These are phyloP conservation scores for Tephrocybe sp. DNA, from an alignment of 768 basidiomycete genomes.

Conservation along the genomic window DNA sequence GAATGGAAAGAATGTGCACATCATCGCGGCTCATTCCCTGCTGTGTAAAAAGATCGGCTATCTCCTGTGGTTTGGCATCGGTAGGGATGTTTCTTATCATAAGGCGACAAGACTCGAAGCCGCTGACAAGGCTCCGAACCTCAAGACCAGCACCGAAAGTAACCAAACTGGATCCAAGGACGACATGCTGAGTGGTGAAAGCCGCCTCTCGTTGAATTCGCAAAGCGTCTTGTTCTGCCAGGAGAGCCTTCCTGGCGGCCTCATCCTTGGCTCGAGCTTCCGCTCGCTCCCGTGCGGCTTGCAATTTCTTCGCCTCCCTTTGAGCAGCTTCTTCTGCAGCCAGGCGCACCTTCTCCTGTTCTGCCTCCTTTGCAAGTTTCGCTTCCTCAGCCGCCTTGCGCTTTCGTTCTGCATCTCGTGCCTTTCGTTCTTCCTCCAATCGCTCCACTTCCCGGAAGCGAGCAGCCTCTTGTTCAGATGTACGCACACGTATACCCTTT, in stretches of 20 bases:
- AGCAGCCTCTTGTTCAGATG: conserved; percentile 8
- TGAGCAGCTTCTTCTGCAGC: conserved; percentile 3
- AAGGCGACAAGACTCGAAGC: conserved; percentile 53
- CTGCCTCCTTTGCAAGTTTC: not conserved
- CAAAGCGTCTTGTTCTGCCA: conserved; percentile 10
- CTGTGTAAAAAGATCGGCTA: conserved; percentile 40
- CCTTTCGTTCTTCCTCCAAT: too few species aligned
- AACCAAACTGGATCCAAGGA: conserved; percentile 47
- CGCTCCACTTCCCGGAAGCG: conserved; percentile 20
- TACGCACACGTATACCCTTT: not conserved
- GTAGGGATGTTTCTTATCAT: conserved; percentile 45
- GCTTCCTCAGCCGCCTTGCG: not conserved
- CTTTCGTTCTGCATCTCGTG: not conserved
- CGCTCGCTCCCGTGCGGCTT: conserved; percentile 5
- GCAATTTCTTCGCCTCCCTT: conserved; percentile 1
- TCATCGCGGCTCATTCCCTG: conserved; percentile 38
- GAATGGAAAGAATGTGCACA: conserved; percentile 34
- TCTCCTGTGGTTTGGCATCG: conserved; percentile 36
- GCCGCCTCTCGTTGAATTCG: conserved; percentile 37
- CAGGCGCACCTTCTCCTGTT: not conserved
- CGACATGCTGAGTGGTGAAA: conserved; percentile 40
- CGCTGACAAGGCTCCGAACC: conserved; percentile 43
- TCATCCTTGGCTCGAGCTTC: conserved; percentile 8
- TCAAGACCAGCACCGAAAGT: conserved; percentile 51
- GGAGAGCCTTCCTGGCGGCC: conserved; percentile 6